A percentile compares a stretch with the other conserved stretches of the same genome.
Conservation (phyloP, 208 protist genomes). For the Endotrypanum monterogeii region DNA sequence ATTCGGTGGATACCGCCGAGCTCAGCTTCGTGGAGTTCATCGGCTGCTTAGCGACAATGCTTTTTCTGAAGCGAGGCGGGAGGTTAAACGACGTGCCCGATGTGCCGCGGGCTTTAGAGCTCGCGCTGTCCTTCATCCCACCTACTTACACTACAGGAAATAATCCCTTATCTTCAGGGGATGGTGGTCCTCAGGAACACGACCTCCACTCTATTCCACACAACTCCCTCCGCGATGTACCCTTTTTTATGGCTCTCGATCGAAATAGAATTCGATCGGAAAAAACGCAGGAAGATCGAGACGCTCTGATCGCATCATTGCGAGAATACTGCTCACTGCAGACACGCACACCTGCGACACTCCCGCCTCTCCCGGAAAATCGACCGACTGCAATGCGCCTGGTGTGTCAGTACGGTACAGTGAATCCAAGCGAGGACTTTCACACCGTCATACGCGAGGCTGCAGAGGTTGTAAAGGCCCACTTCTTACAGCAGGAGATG, state of each 20-base stretch:
- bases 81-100: slow-evolving; percentile 25
- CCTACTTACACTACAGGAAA: neutral
- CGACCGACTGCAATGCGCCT: slow-evolving; percentile 27
- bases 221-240: slow-evolving; percentile 32
- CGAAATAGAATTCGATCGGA: slow-evolving; percentile 17
- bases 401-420: slow-evolving; percentile 34
- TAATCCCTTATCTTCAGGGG: neutral
- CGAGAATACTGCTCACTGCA: slow-evolving; percentile 13
- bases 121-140: slow-evolving; percentile 13
- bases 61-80: slow-evolving; percentile 6
- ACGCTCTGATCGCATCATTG: slow-evolving; percentile 14
- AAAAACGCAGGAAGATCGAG: slow-evolving; percentile 11
- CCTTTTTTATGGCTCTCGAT: slow-evolving; percentile 23
- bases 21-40: slow-evolving; percentile 25
- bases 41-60: slow-evolving; percentile 24
- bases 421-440: slow-evolving; percentile 14
- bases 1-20: neutral
- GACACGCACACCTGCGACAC: slow-evolving; percentile 1
- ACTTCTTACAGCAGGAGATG: slow-evolving; percentile 31
- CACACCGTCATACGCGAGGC: slow-evolving; percentile 18
- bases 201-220: slow-evolving; percentile 15
- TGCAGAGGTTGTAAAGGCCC: slow-evolving; percentile 25
- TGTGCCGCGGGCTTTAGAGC: slow-evolving; percentile 26
- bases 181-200: neutral
- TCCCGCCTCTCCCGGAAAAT: slow-evolving; percentile 27